A percentile compares a stretch with the other conserved stretches of the same genome.
Conservation (phyloP, 306 rosid species). For the Gleditsia sinensis region DNA sequence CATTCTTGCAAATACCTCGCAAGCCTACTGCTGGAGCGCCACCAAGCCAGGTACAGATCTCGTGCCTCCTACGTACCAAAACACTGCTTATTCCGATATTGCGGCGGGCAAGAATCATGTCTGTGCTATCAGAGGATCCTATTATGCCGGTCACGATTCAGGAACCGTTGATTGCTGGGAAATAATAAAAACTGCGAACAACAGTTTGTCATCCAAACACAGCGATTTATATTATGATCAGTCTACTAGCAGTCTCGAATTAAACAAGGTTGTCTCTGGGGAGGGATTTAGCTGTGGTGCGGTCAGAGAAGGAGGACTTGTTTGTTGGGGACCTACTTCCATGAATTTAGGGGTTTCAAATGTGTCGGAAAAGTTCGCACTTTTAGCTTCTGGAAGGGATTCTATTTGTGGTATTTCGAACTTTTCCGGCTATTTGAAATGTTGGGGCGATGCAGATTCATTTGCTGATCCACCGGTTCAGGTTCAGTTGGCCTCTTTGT, state of each 20-base stretch:
- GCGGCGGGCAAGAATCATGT: slow-evolving; percentile 81
- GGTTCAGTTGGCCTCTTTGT: slow-evolving; percentile 44
- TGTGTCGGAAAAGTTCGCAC: slow-evolving; percentile 47
- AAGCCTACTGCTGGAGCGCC: slow-evolving; percentile 72
- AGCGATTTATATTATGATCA: slow-evolving; percentile 52
- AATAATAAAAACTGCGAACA: slow-evolving; percentile 40
- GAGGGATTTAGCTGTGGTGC: slow-evolving; percentile 81
- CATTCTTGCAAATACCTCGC: slow-evolving; percentile 73
- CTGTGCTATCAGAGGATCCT: slow-evolving; percentile 82
- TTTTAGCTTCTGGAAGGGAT: slow-evolving; percentile 59
- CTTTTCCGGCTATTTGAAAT: slow-evolving; percentile 50
- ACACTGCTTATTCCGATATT: slow-evolving; percentile 63
- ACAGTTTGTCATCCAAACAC: slow-evolving; percentile 45
- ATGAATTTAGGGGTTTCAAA: slow-evolving; percentile 44
- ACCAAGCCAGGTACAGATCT: slow-evolving; percentile 54
- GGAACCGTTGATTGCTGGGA: slow-evolving; percentile 90
- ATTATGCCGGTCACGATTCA: slow-evolving; percentile 59
- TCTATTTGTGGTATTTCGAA: slow-evolving; percentile 74
- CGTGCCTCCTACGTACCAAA: slow-evolving; percentile 55
- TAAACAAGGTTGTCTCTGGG: slow-evolving; percentile 70
- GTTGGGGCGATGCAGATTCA: slow-evolving; percentile 72
- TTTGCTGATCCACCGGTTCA: slow-evolving; percentile 32
- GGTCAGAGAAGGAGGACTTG: slow-evolving; percentile 62
- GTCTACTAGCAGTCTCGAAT: slow-evolving; percentile 39
- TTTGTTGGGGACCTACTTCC: slow-evolving; percentile 89